Evolutionary conservation across 176 grass and related monocot genomes (phyloP), one percentile per base, ranked within the genome.

Genomic region (Oryza brachyantha): DNA sequence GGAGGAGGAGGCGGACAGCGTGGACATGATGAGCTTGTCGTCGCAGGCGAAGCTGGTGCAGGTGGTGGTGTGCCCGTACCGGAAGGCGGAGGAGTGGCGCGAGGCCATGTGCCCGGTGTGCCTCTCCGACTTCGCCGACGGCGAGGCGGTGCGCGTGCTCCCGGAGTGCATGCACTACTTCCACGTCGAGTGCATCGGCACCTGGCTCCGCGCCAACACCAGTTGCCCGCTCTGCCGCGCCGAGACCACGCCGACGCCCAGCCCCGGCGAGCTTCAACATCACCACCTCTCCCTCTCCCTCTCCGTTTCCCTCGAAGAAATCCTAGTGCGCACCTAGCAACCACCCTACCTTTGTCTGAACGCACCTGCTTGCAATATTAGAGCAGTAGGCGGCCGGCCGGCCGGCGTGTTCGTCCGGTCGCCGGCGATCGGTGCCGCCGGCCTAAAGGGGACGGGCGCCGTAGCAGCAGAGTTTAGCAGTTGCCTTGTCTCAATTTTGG

Each of bases 221-320:
- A 91, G 85, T 72, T 91, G 80, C 83, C 83, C 90, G 16, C 65
- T 86, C 63, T 92, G 86, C 76, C 86, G 76, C 26, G 37, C 82
- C 2, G 63, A 83, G 62, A 75, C 86, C 31, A 85, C 75, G 66
- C 59, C 50, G 0, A 68, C 61, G 61, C 77, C 60, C 1, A 59
- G 61, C 61, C 34, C 63, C 2, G 64, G 21, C n/a, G 79, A 21
- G 1, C 40, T 62, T 0, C 54, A 80, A 4, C 54, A 65, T 2
- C 89, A 17, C 26, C 28, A 27, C 8, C 13, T 75, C 81, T 63
- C 62, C 8, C 13, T 75, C 81, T 63, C 62, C 24, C 7, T 72
- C 31, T 79, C 78, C 71, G 22, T 77, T 59, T 83, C 73, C 13
- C 66, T 84, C 9, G 34, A 73, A 7, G 75, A 77, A 64, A 78